Evolutionary conservation across 768 basidiomycete genomes (phyloP).

Genomic region (Coprinellus micaceus): DNA sequence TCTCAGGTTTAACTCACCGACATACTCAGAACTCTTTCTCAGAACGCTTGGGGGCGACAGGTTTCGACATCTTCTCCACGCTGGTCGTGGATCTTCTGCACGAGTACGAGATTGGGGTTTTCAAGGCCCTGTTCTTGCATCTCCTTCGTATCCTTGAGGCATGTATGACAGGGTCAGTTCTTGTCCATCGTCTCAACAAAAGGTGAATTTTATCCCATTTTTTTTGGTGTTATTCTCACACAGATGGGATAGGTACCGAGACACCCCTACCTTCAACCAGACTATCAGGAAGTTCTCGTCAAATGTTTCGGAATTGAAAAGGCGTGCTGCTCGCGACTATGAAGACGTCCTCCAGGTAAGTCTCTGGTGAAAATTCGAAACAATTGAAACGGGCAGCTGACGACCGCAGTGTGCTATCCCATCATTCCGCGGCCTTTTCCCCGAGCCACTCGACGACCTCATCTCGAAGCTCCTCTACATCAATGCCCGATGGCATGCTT

Average conservation of each 20-base stretch:
- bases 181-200: conserved; percentile 20
- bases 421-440: conserved; percentile 33
- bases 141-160: conserved; percentile 28
- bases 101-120: conserved; percentile 36
- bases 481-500: conserved; percentile 30
- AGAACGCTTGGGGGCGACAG: conserved; percentile 7
- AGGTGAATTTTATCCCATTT: conserved; percentile 14
- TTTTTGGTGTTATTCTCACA: conserved; percentile 35
- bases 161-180: conserved; percentile 7
- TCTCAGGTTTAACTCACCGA: neutral
- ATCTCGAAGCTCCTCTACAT: conserved; percentile 24
- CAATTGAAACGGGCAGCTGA: neutral
- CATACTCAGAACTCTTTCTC: conserved; percentile 31
- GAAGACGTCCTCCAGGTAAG: conserved; percentile 36
- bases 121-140: conserved; percentile 33
- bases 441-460: conserved; percentile 14
- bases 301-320: conserved; percentile 29
- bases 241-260: conserved; percentile 25
- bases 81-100: conserved; percentile 32
- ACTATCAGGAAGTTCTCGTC: conserved; percentile 28
- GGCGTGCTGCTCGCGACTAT: conserved; percentile 32
- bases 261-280: conserved; percentile 23
- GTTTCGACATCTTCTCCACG: conserved; percentile 22
- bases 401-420: conserved; percentile 31
- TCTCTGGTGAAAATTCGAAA: no score